Evolutionary conservation across 2,329 filamentous ascomycete species (phyloP).

Genomic region (Aspergillus aculeatus): DNA sequence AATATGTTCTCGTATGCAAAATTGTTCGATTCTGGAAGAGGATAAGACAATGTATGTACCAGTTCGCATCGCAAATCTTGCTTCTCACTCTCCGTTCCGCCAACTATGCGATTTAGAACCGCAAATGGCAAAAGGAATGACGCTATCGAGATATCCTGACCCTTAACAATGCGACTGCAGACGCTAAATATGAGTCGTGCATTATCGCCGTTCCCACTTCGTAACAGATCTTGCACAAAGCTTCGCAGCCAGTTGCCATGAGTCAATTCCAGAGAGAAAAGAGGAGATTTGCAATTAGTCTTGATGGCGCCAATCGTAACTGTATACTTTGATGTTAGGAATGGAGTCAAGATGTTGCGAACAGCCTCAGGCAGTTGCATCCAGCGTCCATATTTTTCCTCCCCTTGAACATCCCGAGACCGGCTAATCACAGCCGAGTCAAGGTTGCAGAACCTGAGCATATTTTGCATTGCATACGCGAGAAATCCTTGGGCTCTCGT

Average conservation of each 20-base stretch:
- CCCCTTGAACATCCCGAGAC: constrained; percentile 55
- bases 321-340: constrained; percentile 78
- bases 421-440: constrained; percentile 55
- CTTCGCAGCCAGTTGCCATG: constrained; percentile 80
- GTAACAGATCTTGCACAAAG: constrained; percentile 78
- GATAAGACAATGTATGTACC: constrained; percentile 67
- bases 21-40: constrained; percentile 53
- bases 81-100: constrained; percentile 64
- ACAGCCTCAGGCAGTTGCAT: constrained; percentile 71
- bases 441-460: constrained; percentile 76
- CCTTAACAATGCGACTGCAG: constrained; percentile 75
- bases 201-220: constrained; percentile 71
- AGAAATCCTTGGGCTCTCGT: constrained; percentile 85
- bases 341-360: constrained; percentile 81
- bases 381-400: constrained; percentile 71
- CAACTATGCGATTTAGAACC: constrained; percentile 77
- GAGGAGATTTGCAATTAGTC: constrained; percentile 67
- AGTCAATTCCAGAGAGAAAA: constrained; percentile 66
- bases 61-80: constrained; percentile 71
- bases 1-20: constrained; percentile 72
- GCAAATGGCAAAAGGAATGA: constrained; percentile 88
- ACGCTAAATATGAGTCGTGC: constrained; percentile 77
- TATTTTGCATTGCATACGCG: constrained; percentile 90
- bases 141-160: constrained; percentile 81
- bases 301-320: constrained; percentile 61